Conservation (phyloP, 2,329 filamentous ascomycete genomes). For the Aspergillus luchuensis region DNA sequence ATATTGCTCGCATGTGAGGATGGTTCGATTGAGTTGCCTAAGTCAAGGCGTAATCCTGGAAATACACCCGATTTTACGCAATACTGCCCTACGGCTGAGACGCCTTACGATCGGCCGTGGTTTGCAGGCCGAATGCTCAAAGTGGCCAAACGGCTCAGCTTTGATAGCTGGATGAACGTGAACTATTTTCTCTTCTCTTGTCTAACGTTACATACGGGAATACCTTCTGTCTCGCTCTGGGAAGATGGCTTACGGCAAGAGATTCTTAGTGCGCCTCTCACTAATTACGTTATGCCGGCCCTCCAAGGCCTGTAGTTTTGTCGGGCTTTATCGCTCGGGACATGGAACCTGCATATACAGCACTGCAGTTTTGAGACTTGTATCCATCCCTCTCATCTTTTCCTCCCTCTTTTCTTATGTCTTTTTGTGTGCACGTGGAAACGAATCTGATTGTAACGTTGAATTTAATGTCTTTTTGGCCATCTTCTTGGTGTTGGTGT, state of each 20-base stretch:
- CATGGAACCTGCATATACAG: neutral
- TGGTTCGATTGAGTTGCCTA: constrained; percentile 14
- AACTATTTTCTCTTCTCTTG: constrained; percentile 41
- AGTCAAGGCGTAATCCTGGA: neutral
- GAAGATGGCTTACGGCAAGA: constrained; percentile 38
- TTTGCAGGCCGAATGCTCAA: constrained; percentile 45
- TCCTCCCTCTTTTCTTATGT: no score
- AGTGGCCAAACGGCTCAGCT: constrained; percentile 39
- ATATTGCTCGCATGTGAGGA: constrained; percentile 42
- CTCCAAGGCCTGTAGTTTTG: constrained; percentile 14
- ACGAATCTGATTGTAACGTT: neutral
- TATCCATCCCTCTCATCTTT: neutral
- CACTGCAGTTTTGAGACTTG: neutral
- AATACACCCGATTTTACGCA: constrained; percentile 30
- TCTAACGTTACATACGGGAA: constrained; percentile 33
- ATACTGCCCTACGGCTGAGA: constrained; percentile 27
- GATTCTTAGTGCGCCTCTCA: constrained; percentile 40
- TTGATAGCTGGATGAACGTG: constrained; percentile 38
- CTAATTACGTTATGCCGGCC: constrained; percentile 36
- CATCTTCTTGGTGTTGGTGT: neutral
- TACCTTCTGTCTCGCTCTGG: constrained; percentile 30
- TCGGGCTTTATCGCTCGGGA: neutral
- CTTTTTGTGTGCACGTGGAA: no score
- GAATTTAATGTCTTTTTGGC: neutral
- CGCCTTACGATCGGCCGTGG: constrained; percentile 40